phyloP scores from a whole-genome alignment of 139 green algal genomes.

The Micromonas pusilla region DNA sequence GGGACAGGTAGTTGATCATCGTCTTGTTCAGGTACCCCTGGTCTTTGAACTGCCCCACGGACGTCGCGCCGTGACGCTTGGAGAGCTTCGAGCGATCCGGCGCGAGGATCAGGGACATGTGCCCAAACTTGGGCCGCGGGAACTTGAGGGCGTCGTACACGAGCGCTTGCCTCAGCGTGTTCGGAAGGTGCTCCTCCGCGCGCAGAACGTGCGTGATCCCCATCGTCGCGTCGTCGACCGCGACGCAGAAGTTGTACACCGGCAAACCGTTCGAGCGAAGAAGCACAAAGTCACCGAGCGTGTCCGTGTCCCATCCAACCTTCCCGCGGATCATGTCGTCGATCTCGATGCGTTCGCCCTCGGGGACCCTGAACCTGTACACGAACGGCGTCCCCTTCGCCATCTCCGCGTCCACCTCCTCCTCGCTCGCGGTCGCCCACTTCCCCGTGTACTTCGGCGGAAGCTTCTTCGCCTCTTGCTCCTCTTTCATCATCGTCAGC shows the following conservation, averaged over 20 bases:
- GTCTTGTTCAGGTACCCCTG: slow-evolving; percentile 82
- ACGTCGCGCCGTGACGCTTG: slow-evolving; percentile 94
- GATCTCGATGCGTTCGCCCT: slow-evolving; percentile 50
- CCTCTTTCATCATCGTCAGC: slow-evolving; percentile 64
- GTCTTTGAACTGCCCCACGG: slow-evolving; percentile 88
- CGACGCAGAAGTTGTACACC: slow-evolving; percentile 99
- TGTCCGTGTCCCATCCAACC: slow-evolving; percentile 87
- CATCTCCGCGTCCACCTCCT: slow-evolving; percentile 52
- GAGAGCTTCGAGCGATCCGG: slow-evolving; percentile 94
- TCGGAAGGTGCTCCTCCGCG: slow-evolving; percentile 98
- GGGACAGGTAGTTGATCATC: slow-evolving; percentile 94
- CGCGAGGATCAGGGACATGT: slow-evolving; percentile 95
- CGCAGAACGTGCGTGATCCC: slow-evolving; percentile 91
- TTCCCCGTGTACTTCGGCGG: slow-evolving; percentile 91
- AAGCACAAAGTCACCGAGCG: slow-evolving; percentile 97
- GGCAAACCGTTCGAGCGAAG: slow-evolving; percentile 92
- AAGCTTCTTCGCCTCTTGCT: slow-evolving; percentile 86
- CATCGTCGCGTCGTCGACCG: slow-evolving; percentile 96
- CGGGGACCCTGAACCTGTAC: slow-evolving; percentile 90
- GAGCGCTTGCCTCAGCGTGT: slow-evolving; percentile 93
- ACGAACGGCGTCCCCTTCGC: slow-evolving; percentile 71
- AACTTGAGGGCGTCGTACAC: slow-evolving; percentile 93
- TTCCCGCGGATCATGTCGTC: slow-evolving; percentile 81
- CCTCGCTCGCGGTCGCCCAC: slow-evolving; percentile 50
- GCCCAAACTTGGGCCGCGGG: slow-evolving; percentile 71